phyloP scores from a whole-genome alignment of 371 early-diverging fungal genomes.

The Actinomucor elegans region DNA sequence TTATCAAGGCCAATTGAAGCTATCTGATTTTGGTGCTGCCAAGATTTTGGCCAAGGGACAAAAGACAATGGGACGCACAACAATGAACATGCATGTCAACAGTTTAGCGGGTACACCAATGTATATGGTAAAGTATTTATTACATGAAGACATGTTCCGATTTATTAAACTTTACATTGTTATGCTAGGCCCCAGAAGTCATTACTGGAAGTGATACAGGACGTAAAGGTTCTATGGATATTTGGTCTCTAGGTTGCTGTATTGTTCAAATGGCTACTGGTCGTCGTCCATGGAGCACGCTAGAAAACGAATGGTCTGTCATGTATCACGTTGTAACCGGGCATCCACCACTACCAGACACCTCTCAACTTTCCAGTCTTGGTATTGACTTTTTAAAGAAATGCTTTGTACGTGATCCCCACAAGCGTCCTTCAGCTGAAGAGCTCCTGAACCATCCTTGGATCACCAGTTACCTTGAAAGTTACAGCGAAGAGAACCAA shows the following conservation, averaged over 20 bases:
- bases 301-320: conserved; percentile 94
- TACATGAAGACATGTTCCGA: too few relatives aligned
- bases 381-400: conserved; percentile 78
- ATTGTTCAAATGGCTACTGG: conserved; percentile 96
- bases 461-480: conserved; percentile 55
- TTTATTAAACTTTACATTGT: too few relatives aligned
- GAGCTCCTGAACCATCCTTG: conserved; percentile 78
- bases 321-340: conserved; percentile 83
- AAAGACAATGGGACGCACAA: conserved; percentile 68
- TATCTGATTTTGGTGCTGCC: conserved; percentile 91
- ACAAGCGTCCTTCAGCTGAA: conserved; percentile 73
- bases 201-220: conserved; percentile 81
- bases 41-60: conserved; percentile 82
- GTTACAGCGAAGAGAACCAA: conserved; percentile 20
- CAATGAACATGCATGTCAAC: conserved; percentile 58
- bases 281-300: conserved; percentile 86
- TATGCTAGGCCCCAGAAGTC: conserved; percentile 84
- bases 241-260: conserved; percentile 94
- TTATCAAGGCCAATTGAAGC: conserved; percentile 75
- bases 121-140: conserved; percentile 74
- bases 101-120: conserved; percentile 93
- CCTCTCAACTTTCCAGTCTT: conserved; percentile 57
- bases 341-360: conserved; percentile 72
- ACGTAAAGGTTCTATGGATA: conserved; percentile 85
- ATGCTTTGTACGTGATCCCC: conserved; percentile 79